Conservation (phyloP, 495 filamentous ascomycete species). For the Lasiosphaeria hispida region DNA sequence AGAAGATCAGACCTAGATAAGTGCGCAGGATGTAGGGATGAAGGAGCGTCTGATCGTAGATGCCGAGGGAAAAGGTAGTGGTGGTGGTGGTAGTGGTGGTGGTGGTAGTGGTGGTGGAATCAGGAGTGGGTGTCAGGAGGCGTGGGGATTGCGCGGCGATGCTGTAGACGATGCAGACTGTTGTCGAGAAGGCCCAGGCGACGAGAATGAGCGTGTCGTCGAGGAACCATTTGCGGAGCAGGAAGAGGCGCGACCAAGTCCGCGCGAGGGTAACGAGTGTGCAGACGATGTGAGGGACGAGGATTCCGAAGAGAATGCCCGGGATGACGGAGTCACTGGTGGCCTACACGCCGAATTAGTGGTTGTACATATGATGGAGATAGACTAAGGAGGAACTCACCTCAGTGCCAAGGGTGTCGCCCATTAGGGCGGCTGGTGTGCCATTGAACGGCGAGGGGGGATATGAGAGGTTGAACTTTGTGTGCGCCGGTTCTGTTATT, state of each 20-base stretch:
- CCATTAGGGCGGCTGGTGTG: neutral
- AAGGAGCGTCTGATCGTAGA: constrained; percentile 4
- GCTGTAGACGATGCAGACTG: constrained; percentile 29
- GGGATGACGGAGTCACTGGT: constrained; percentile 17
- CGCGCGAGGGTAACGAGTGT: constrained; percentile 29
- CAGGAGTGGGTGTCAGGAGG: neutral
- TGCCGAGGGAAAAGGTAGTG: neutral
- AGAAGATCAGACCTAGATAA: constrained; percentile 29
- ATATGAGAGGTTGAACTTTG: constrained; percentile 31
- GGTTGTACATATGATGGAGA: no score
- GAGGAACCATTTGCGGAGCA: constrained; percentile 32
- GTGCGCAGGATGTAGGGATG: constrained; percentile 23
- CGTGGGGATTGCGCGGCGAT: constrained; percentile 17
- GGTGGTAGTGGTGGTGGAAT: neutral
- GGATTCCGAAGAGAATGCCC: constrained; percentile 28
- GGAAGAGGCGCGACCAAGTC: constrained; percentile 25
- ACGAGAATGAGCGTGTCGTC: constrained; percentile 32
- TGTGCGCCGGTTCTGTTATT: constrained; percentile 19
- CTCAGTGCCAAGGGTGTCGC: neutral
- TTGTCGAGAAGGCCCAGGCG: constrained; percentile 27
- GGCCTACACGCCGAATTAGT: no score
- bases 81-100: neutral
- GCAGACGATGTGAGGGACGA: constrained; percentile 30
- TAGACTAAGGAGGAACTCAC: neutral
- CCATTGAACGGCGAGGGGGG: constrained; percentile 17